These are phyloP conservation scores for Leccinum truebloodii DNA, from an alignment of 768 basidiomycete species.

Conservation along the genomic window DNA sequence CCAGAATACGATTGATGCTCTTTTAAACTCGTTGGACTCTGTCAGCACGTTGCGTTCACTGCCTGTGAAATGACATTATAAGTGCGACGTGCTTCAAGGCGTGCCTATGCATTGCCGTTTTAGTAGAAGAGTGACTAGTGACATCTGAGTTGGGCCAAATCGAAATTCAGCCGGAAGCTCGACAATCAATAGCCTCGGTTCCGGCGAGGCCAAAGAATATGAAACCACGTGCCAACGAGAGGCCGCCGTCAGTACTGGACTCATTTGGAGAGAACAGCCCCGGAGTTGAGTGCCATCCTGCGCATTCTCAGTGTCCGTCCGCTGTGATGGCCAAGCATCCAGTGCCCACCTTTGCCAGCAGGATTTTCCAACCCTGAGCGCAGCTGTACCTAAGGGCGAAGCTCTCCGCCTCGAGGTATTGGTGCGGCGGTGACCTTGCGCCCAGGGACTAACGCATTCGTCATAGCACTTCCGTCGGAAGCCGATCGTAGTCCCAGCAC, in stretches of 20 bases:
- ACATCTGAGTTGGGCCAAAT: slow-evolving; percentile 3
- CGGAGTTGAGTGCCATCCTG: slow-evolving; percentile 11
- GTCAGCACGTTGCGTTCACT: slow-evolving; percentile 21
- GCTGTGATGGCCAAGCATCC: slow-evolving; percentile 14
- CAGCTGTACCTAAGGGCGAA: slow-evolving; percentile 36
- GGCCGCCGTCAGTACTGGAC: slow-evolving; percentile 13
- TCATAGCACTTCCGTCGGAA: slow-evolving; percentile 31
- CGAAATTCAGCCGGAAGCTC: slow-evolving; percentile 19
- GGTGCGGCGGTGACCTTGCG: slow-evolving; percentile 34
- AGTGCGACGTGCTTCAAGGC: slow-evolving; percentile 24
- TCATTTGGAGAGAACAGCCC: slow-evolving; percentile 13
- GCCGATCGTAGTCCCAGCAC: slow-evolving; percentile 21
- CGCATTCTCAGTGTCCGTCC: slow-evolving; percentile 17
- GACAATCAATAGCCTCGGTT: slow-evolving; percentile 30
- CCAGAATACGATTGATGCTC: slow-evolving; percentile 23
- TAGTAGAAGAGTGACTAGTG: not conserved
- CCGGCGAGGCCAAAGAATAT: slow-evolving; percentile 19
- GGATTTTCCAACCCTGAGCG: slow-evolving; percentile 33
- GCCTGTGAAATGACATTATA: slow-evolving; percentile 30
- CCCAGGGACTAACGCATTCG: slow-evolving; percentile 28
- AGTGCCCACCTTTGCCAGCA: slow-evolving; percentile 15
- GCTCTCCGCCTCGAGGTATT: slow-evolving; percentile 33
- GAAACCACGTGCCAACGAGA: slow-evolving; percentile 21
- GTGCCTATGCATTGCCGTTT: slow-evolving; percentile 25
- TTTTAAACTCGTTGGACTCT: slow-evolving; percentile 25